These are phyloP conservation scores for Thielaviopsis populi DNA, from an alignment of 2,329 filamentous ascomycete genomes.

Conservation along the genomic window DNA sequence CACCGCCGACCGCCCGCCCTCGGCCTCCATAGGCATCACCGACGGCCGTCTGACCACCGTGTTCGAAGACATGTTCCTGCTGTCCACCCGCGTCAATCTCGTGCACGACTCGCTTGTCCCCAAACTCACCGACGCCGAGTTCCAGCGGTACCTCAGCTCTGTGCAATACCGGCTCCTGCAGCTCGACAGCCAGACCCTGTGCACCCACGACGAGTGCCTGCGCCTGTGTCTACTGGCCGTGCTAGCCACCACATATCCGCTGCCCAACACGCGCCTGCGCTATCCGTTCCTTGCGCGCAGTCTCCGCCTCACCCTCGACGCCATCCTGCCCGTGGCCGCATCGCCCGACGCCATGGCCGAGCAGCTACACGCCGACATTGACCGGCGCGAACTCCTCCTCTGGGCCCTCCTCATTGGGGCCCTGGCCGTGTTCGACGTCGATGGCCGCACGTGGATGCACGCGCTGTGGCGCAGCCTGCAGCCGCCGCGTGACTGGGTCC, in stretches of 20 bases:
- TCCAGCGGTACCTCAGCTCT: constrained; percentile 11
- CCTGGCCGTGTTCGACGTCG: constrained; percentile 14
- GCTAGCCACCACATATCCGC: constrained; percentile 15
- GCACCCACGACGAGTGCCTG: constrained; percentile 13
- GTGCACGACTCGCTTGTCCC: constrained; percentile 10
- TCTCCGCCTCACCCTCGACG: constrained; percentile 11
- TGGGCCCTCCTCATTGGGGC: constrained; percentile 13
- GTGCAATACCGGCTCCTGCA: constrained; percentile 15
- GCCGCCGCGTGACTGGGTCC: constrained; percentile 13
- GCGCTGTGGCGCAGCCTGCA: constrained; percentile 10
- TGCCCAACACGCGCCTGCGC: constrained; percentile 13
- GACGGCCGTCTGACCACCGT: constrained; percentile 13
- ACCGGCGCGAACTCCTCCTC: constrained; percentile 10
- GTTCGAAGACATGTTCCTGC: constrained; percentile 15
- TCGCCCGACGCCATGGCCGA: neutral
- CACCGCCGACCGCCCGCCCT: neutral
- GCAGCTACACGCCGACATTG: neutral
- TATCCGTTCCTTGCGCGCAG: constrained; percentile 13
- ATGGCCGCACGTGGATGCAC: constrained; percentile 14
- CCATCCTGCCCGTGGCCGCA: constrained; percentile 6
- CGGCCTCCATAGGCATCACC: constrained; percentile 3
- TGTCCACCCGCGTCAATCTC: constrained; percentile 12
- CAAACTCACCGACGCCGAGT: constrained; percentile 15
- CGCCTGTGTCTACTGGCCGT: constrained; percentile 13
- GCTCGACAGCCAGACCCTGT: constrained; percentile 8